Evolutionary conservation across 208 protist genomes (phyloP).

Genomic region (Acanthamoeba lenticulata): DNA sequence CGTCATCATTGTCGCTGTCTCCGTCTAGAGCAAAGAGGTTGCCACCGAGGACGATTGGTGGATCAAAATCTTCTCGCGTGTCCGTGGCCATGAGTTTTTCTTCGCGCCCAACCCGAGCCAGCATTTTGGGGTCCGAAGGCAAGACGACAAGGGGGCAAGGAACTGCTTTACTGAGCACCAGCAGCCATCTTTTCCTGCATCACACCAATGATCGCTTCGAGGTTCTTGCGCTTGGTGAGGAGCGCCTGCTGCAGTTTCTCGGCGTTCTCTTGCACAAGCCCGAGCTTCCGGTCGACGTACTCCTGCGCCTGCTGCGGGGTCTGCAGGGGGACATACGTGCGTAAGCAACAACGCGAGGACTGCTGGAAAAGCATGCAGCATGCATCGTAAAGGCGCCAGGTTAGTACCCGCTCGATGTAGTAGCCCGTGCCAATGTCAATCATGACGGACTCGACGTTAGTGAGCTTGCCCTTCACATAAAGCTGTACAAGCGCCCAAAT

Average conservation of each 20-base stretch:
- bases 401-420: constrained; percentile 65
- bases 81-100: neutral
- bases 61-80: constrained; percentile 40
- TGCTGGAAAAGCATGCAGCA: too few relatives aligned
- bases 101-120: too few relatives aligned
- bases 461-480: constrained; percentile 70
- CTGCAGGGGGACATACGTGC: neutral
- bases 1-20: constrained; percentile 1
- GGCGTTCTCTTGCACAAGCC: constrained; percentile 55
- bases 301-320: constrained; percentile 42
- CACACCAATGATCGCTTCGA: constrained; percentile 53
- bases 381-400: neutral
- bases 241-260: constrained; percentile 65
- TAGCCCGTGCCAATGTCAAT: constrained; percentile 76
- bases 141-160: too few relatives aligned
- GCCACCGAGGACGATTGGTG: neutral
- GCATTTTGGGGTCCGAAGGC: too few relatives aligned
- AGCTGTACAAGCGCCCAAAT: constrained; percentile 10
- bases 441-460: constrained; percentile 62
- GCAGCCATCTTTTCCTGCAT: constrained; percentile 64
- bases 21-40: neutral
- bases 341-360: neutral
- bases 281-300: constrained; percentile 56
- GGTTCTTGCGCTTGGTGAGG: constrained; percentile 49
- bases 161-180: too few relatives aligned